phyloP scores from a whole-genome alignment of 768 basidiomycete species.

The Suillus fuscotomentosus region DNA sequence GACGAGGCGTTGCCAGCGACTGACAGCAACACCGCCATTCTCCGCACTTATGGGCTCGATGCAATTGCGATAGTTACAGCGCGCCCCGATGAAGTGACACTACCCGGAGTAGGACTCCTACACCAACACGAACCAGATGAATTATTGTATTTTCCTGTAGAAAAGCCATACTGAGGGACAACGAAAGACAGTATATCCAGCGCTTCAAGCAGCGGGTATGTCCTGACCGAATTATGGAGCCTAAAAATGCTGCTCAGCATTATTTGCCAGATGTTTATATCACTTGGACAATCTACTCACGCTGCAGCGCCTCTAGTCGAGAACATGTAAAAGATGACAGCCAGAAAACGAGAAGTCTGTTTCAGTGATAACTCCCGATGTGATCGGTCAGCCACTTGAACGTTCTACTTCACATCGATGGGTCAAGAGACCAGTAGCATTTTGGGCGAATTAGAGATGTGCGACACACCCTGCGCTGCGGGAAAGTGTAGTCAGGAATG shows the following conservation, averaged over 20 bases:
- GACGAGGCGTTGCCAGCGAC: not conserved
- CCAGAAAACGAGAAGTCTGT: constrained; percentile 37
- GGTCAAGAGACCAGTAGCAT: not conserved
- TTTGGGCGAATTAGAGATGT: constrained; percentile 12
- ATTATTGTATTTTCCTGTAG: not conserved
- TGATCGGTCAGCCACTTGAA: constrained; percentile 45
- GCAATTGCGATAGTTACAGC: not conserved
- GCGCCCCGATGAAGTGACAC: not conserved
- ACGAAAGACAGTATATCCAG: constrained; percentile 24
- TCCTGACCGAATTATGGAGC: constrained; percentile 6
- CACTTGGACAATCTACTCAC: not conserved
- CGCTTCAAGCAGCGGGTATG: constrained; percentile 24
- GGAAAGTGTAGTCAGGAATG: constrained; percentile 5
- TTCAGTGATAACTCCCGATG: constrained; percentile 46
- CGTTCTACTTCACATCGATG: constrained; percentile 34
- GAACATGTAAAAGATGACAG: constrained; percentile 16
- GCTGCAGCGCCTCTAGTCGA: constrained; percentile 9
- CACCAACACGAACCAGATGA: not conserved
- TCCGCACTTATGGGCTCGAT: not conserved
- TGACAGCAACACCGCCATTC: not conserved
- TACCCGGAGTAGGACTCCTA: not conserved
- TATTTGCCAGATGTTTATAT: not conserved
- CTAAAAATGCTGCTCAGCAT: not conserved
- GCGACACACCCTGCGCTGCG: constrained; percentile 52
- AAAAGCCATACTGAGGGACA: constrained; percentile 19